Percentiles rank a stretch among this genome's conserved stretches.
Evolutionary conservation across 2,329 filamentous ascomycete species (phyloP).

Genomic region (Colletotrichum brevisporum): DNA sequence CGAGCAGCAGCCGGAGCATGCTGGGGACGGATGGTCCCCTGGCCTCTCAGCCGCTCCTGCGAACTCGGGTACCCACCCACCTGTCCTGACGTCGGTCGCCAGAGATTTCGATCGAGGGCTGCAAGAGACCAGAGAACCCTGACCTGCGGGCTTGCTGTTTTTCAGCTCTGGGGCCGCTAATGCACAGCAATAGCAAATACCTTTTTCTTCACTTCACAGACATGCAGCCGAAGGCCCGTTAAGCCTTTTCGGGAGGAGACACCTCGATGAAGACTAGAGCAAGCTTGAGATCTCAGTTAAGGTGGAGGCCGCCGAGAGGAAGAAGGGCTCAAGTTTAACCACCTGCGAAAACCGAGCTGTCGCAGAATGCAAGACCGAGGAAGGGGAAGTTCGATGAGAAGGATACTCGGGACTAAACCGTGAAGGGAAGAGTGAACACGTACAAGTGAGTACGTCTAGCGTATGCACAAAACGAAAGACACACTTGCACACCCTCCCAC

Average conservation of each 20-base stretch:
- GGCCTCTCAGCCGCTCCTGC: slow-evolving; percentile 9
- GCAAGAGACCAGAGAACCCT: background rate
- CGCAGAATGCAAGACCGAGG: slow-evolving; percentile 35
- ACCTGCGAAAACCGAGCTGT: slow-evolving; percentile 21
- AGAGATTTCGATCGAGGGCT: slow-evolving; percentile 20
- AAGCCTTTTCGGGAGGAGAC: background rate
- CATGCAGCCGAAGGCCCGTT: background rate
- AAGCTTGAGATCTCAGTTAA: background rate
- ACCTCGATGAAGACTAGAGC: background rate
- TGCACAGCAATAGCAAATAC: slow-evolving; percentile 30
- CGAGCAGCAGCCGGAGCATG: background rate
- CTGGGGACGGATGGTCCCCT: too few species aligned
- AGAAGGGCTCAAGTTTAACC: background rate
- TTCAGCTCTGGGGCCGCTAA: slow-evolving; percentile 28
- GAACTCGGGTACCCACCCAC: slow-evolving; percentile 5
- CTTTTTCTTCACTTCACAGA: background rate
- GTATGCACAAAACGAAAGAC: too few species aligned
- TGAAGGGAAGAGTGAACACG: too few species aligned
- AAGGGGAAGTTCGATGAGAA: slow-evolving; percentile 4
- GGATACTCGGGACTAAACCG: background rate
- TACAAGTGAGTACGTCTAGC: too few species aligned
- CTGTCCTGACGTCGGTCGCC: background rate
- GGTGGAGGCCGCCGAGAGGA: background rate
- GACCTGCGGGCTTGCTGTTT: background rate
- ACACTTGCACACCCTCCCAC: background rate